Evolutionary conservation across 805 yeast genomes (phyloP), one percentile per base, ranked within the genome.

Genomic region (Lipomyces sp.): DNA sequence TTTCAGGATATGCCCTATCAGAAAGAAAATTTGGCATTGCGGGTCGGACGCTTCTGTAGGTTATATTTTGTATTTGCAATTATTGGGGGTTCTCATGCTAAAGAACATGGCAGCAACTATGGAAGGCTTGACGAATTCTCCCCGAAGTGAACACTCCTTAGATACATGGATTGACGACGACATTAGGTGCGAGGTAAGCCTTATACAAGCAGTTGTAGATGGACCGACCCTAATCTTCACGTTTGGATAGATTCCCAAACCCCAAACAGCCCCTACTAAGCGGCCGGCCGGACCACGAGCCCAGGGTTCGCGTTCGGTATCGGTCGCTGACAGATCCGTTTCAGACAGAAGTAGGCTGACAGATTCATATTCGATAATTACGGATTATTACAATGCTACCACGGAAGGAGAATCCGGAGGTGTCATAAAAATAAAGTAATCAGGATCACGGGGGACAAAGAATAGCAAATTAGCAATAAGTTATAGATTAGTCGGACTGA

Each of bases 91-190:
- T 42, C 24, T 42, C 13, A 10, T 42, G 24, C 48, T 42, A 42
- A 42, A 18, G 34, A 53, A 10, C 5, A 30, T 18, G 32, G 55
- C 29, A 53, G 55, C n/a, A 3, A 1, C 18, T 3, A 11, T 24
- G 8, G 24, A 42, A 42, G n/a, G 15, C 24, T 15, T 42, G 29
- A 42, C 7, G 48, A 42, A 42, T 15, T 53, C 55, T 30, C 30
- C 42, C 29, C 6, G 30, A 6, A 55, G 58, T n/a, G 58, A 55
- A 32, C 32, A 29, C 11, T 55, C 58, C 7, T 18, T 55, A 15
- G 24, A 55, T 10, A 55, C 58, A 3, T 55, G 58, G 58, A 55
- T 55, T 55, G 58, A 55, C 29, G 58, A 55, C 15, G 29, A 51
- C 29, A 8, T 42, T 15, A 15, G 24, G 8, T 24, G n/a, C 8